Percentiles rank a stretch among this genome's conserved stretches.
phyloP scores from a whole-genome alignment of 208 protist genomes.

The Trypanosoma conorhini region DNA sequence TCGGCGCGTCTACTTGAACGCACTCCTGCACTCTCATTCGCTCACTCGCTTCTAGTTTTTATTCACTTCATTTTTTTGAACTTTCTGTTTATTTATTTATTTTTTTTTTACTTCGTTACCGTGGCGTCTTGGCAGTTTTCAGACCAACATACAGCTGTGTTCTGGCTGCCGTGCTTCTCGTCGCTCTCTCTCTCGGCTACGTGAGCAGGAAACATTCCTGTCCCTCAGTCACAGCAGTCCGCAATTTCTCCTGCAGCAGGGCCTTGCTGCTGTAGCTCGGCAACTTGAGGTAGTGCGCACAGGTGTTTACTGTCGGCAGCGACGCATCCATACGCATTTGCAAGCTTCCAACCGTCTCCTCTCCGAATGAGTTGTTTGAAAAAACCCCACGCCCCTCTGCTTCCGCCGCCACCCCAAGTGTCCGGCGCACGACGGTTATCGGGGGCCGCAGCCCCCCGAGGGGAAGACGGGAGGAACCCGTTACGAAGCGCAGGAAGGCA shows the following conservation, averaged over 20 bases:
- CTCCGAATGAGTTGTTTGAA: not conserved
- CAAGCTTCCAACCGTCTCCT: not conserved
- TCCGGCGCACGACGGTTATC: conserved; percentile 83
- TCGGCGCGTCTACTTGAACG: too few relatives aligned
- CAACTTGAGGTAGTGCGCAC: conserved; percentile 95
- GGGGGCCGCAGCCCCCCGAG: conserved; percentile 51
- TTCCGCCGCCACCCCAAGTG: conserved; percentile 17
- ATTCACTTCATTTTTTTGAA: too few relatives aligned
- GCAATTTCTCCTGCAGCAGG: conserved; percentile 64
- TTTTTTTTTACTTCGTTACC: too few relatives aligned
- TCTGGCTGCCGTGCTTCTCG: not conserved
- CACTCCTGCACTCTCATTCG: too few relatives aligned
- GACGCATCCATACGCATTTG: conserved; percentile 29
- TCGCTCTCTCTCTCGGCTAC: conserved; percentile 26
- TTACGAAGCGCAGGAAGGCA: conserved; percentile 80
- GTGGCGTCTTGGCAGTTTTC: too few relatives aligned
- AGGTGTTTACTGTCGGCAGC: conserved; percentile 97
- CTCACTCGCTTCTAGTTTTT: too few relatives aligned
- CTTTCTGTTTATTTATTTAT: too few relatives aligned
- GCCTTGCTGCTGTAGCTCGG: conserved; percentile 90
- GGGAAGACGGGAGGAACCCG: conserved; percentile 63
- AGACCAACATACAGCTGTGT: not conserved
- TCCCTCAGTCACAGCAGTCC: conserved; percentile 68
- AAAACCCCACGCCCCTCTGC: not conserved
- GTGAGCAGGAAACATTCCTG: conserved; percentile 73